Evolutionary conservation across 2,329 filamentous ascomycete genomes (phyloP).

Genomic region (Aureobasidium sp.): DNA sequence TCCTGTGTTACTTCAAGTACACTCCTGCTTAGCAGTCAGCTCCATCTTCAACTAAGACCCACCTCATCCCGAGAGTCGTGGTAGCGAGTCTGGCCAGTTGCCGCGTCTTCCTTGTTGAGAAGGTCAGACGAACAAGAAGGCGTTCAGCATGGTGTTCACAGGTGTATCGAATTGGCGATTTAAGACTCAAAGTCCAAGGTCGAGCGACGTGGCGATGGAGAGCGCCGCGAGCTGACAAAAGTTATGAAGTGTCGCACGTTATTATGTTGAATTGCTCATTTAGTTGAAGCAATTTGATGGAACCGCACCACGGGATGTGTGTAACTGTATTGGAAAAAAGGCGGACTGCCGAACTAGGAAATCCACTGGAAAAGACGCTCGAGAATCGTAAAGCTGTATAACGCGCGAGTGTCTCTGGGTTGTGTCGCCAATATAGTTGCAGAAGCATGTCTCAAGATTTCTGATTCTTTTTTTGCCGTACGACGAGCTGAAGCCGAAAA

Average conservation of each 20-base stretch:
- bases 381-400: constrained; percentile 12
- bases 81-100: background rate
- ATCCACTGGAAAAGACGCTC: constrained; percentile 9
- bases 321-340: constrained; percentile 10
- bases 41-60: background rate
- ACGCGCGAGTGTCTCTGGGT: constrained; percentile 3
- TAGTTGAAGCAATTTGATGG: constrained; percentile 10
- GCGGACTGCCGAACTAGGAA: constrained; percentile 12
- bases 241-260: constrained; percentile 11
- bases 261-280: constrained; percentile 13
- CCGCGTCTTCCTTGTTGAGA: background rate
- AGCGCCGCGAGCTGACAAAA: constrained; percentile 3
- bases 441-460: constrained; percentile 11
- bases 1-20: background rate
- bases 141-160: constrained; percentile 5
- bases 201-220: constrained; percentile 8
- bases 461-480: constrained; percentile 6
- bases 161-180: background rate
- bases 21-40: background rate
- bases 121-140: background rate
- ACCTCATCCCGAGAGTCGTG: background rate
- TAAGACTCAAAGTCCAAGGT: background rate
- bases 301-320: constrained; percentile 11
- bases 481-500: constrained; percentile 10
- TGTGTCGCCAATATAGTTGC: constrained; percentile 11